Base-by-base conservation (phyloP, 2,329 filamentous ascomycete species). In the Aspergillus flavus region DNA sequence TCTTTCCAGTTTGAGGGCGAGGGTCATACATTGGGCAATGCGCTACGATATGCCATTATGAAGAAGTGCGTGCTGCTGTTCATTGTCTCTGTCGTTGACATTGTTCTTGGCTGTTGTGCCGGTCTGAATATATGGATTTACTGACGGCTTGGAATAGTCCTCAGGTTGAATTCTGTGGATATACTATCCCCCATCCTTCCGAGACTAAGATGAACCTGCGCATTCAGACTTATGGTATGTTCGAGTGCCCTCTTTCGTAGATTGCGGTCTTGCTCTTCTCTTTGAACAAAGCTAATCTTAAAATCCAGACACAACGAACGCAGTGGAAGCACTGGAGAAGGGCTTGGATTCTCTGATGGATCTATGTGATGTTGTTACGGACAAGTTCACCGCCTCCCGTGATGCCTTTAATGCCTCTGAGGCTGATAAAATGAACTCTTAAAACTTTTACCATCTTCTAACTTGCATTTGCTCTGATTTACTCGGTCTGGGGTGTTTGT, bases 101-200 rank as follows among this genome's bases (percentile, higher is more conserved):
- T 34, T 28, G 12, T 16, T 14, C 12, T n/a, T 26, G 43, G 30
- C 11, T 34, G 50, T n/a, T 26, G 19, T n/a, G 9, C 9, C 14
- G 7, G 57, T 21, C 23, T 39, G 19, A 21, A 10, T n/a, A 41
- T 36, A 11, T 52, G 4, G n/a, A 43, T 39, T 60, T 28, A 16
- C 61, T 71, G 46, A 68, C 61, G 39, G 54, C 19, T 56, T 48
- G 12, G 43, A 48, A 59, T 68, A 98, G 94, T 78, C 94, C 95
- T 34, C 89, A 95, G 67, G 95, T 99, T 64, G 95, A 99, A 78
- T 97, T 99, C 81, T 98, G 95, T 80, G 95, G 94, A 65, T 99
- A 99, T 79, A 92, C 94, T 9, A 98, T 99, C 65, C 95, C 95
- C 34, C 95, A 99, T 80, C 95, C 95, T 57, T 96, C 94, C 45